Base-by-base conservation (phyloP, 1,284 basidiomycete genomes). In the Marasmius fiardii region DNA sequence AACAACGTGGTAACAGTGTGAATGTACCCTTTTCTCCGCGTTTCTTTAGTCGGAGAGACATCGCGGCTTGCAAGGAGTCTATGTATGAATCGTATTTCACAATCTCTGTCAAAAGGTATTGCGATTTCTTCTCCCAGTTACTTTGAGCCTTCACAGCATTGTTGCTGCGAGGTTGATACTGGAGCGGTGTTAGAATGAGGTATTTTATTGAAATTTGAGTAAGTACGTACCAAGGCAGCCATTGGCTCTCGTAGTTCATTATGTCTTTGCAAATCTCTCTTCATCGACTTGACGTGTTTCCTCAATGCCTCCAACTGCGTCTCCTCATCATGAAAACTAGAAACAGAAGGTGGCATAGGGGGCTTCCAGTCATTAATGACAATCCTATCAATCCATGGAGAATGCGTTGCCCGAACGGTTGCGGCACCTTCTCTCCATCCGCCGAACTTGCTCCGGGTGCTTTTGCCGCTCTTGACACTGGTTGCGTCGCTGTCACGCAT, bases 81-180 rank as follows among this genome's bases (percentile, higher is more conserved):
- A 95, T 87, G 70, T 99, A 99, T n/a, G 89, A 90, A 53, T 93
- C 87, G 71, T 97, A 99, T 69, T 98, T 98, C 68, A 94, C 90
- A 50, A 94, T 92, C 73, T 99, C 96, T 14, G 88, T 85, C 54
- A 95, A 77, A 43, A 98, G 75, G 69, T 93, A 92, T 65, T 92
- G 86, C 7, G 90, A 92, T 68, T 92, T 95, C 64, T 87, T 88
- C 69, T 93, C 90, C 94, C 95, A 99, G 68, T 99, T 99, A 53
- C 81, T 81, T 61, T 85, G 77, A 0, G 96, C 90, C 69, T 90
- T 97, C 59, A 75, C 66, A 1, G 83, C 79, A 63, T 92, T 94
- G 23, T 81, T 70, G n/a, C 89, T 86, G 10, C 87, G 82, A 1
- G 88, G 80, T 55, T 86, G 78, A 68, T 94, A 96, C 93, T 97